These are phyloP conservation scores for Ophiostoma montium DNA, from an alignment of 2,329 filamentous ascomycete genomes.

Conservation along the genomic window DNA sequence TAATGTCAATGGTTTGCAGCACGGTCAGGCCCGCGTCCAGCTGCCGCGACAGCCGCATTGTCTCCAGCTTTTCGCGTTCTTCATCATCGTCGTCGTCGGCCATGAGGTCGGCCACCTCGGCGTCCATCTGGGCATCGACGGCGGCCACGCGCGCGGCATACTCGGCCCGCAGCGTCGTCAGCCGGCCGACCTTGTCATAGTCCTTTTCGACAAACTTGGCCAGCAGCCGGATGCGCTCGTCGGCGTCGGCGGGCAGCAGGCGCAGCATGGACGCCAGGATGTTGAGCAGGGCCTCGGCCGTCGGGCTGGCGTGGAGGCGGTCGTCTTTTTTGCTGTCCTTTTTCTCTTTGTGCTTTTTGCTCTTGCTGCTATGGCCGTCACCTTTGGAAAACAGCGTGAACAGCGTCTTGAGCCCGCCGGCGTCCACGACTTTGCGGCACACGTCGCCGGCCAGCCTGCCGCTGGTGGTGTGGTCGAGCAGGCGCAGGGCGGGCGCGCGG, in stretches of 20 bases:
- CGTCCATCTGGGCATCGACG: constrained; percentile 48
- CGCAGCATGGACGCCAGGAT: constrained; percentile 76
- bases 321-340: not conserved
- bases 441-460: constrained; percentile 30
- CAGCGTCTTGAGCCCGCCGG: constrained; percentile 67
- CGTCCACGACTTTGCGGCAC: constrained; percentile 66
- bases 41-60: constrained; percentile 59
- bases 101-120: constrained; percentile 31
- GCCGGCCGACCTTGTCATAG: constrained; percentile 67
- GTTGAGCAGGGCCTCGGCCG: constrained; percentile 67
- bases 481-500: constrained; percentile 52
- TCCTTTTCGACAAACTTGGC: constrained; percentile 95
- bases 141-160: constrained; percentile 49
- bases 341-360: constrained; percentile 8
- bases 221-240: constrained; percentile 65
- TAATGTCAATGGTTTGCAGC: constrained; percentile 69
- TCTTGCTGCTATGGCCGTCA: constrained; percentile 25
- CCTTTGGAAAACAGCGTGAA: constrained; percentile 78
- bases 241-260: constrained; percentile 60
- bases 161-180: constrained; percentile 57
- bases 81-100: constrained; percentile 43
- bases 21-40: constrained; percentile 77
- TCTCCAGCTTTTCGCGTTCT: constrained; percentile 45
- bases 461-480: constrained; percentile 71
- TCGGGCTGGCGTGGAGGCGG: constrained; percentile 42